Evolutionary conservation across 495 filamentous ascomycete species (phyloP).

Genomic region (Emericellopsis terricola): DNA sequence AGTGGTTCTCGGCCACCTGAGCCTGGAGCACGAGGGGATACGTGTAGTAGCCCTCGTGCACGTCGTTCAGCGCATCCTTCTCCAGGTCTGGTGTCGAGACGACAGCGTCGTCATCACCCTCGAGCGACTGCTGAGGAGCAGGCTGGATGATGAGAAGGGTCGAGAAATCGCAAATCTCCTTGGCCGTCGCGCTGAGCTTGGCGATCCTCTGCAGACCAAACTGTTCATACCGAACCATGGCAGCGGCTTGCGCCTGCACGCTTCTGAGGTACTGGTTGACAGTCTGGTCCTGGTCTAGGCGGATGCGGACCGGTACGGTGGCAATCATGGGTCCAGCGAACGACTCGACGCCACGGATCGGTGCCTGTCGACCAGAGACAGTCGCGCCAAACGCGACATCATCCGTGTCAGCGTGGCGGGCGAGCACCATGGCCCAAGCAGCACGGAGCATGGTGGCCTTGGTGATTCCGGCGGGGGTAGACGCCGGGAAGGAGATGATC

Average conservation of each 20-base stretch:
- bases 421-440: conserved; percentile 41
- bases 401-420: conserved; percentile 20
- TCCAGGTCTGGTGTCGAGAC: no score
- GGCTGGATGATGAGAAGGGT: no score
- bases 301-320: not conserved
- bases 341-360: conserved; percentile 3
- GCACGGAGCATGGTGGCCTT: conserved; percentile 36
- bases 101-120: no score
- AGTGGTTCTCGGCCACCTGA: conserved; percentile 1
- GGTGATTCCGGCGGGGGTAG: conserved; percentile 31
- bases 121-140: no score
- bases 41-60: conserved; percentile 4
- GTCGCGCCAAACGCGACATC: conserved; percentile 47
- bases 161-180: conserved; percentile 33
- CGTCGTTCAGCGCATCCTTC: no score
- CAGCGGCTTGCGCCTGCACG: conserved; percentile 25
- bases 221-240: conserved; percentile 34
- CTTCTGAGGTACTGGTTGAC: not conserved
- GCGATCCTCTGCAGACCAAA: conserved; percentile 38
- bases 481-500: not conserved
- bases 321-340: not conserved
- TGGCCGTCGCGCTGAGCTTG: conserved; percentile 28
- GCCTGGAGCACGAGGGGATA: conserved; percentile 9
- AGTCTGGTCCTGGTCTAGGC: not conserved
- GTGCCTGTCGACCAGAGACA: conserved; percentile 35